These are phyloP conservation scores for Arthrobotrys sphaeroides DNA, from an alignment of 2,329 filamentous ascomycete species.

Conservation along the genomic window DNA sequence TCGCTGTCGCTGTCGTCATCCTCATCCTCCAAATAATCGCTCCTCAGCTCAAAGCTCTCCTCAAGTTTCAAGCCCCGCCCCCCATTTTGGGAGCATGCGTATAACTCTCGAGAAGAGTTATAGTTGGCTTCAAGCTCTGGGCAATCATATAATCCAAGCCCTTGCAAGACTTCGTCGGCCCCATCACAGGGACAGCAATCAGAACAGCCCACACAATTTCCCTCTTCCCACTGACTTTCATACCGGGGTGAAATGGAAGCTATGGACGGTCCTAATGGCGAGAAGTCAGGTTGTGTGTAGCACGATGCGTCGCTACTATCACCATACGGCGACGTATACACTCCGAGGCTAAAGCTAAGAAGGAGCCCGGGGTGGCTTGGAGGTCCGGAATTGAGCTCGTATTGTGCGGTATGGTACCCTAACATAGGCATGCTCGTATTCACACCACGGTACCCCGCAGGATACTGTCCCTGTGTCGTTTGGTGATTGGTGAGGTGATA, in stretches of 20 bases:
- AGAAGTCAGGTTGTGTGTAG: conserved; percentile 18
- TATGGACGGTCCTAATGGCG: conserved; percentile 28
- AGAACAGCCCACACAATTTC: not conserved
- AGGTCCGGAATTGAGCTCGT: not conserved
- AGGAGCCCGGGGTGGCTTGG: not conserved
- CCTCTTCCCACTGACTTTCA: not conserved
- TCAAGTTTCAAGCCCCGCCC: conserved; percentile 47
- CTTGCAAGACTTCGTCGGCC: conserved; percentile 31
- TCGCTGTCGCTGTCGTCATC: not conserved
- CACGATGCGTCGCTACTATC: not conserved
- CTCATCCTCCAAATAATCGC: conserved; percentile 22
- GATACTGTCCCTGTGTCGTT: conserved; percentile 4
- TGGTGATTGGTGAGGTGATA: conserved; percentile 19
- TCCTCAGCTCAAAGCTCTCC: conserved; percentile 40
- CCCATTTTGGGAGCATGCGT: not conserved
- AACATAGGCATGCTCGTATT: conserved; percentile 2
- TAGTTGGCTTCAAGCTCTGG: conserved; percentile 20
- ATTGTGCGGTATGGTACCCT: conserved; percentile 7
- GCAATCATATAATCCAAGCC: conserved; percentile 42
- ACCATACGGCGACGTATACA: conserved; percentile 10
- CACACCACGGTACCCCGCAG: not conserved
- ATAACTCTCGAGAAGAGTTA: not conserved
- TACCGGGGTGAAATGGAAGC: conserved; percentile 33
- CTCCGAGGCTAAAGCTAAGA: not conserved
- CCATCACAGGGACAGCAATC: not conserved